Base-by-base conservation (phyloP, 306 rosid genomes). In the Pyrus pyrifolia region DNA sequence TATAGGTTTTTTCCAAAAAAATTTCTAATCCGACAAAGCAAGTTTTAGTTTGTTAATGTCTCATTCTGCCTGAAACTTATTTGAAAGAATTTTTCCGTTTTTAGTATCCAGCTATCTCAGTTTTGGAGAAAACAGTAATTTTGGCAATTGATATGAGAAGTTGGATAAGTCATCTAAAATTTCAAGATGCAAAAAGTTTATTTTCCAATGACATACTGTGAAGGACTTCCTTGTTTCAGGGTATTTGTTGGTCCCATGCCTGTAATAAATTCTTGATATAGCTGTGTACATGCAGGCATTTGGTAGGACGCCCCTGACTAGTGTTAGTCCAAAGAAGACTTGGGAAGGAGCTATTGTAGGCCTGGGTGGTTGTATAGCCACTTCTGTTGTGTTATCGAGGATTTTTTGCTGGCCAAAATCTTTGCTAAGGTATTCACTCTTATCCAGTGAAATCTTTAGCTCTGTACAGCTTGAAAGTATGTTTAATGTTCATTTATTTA, bases 341-440 rank as follows among this genome's bases (percentile, higher is more conserved):
- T 95, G 99, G 99, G 97, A 95, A 83, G 99, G 99, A 77, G 92
- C 99, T 62, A 84, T 92, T 73, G 80, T 88, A 59, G 99, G 99
- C 78, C 87, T 95, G 85, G 88, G 90, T 81, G 97, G 99, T 74
- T 95, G 97, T 81, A 81, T 95, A 74, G 87, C 84, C 80, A 95
- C 97, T 74, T 88, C 96, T 52, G 83, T 89, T 52, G 31, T 89
- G 58, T 85, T 92, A 62, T 89, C 96, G 27, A 90, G 85, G 82
- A 68, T 83, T 70, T 80, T 92, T 87, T 71, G 88, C 89, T 95
- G 99, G 99, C 99, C 97, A 38, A 69, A 83, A 78, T 88, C 97
- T 25, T 45, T 88, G 83, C 61, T 84, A 72, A 85, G 97, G 98
- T 92, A 92, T 44, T 72, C 81, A 49, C 53, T 79, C 33, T 76